These are phyloP conservation scores for Boletus subcaerulescens DNA, from an alignment of 768 basidiomycete species.

Conservation along the genomic window DNA sequence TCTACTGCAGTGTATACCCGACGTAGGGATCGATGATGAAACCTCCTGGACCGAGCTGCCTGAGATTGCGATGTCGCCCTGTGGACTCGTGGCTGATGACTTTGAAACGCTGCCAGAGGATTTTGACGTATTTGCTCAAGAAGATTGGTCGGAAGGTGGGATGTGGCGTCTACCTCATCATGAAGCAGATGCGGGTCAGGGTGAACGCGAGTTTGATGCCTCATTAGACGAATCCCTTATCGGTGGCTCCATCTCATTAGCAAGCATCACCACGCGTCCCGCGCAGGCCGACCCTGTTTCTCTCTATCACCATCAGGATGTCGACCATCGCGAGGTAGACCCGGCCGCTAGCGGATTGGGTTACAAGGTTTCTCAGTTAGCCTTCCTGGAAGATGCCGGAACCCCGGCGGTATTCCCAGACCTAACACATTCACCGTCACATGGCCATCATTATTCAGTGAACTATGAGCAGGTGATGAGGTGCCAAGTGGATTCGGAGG, in stretches of 20 bases:
- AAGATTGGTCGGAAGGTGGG: constrained; percentile 14
- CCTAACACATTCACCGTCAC: constrained; percentile 5
- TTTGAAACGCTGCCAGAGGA: constrained; percentile 8
- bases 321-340: constrained; percentile 6
- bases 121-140: constrained; percentile 15
- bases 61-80: constrained; percentile 8
- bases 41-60: constrained; percentile 16
- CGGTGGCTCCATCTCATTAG: constrained; percentile 13
- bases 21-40: constrained; percentile 2
- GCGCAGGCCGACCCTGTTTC: constrained; percentile 8
- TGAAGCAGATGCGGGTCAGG: constrained; percentile 4
- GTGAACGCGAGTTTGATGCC: constrained; percentile 5
- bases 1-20: constrained; percentile 15
- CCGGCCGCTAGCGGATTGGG: constrained; percentile 10
- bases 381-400: constrained; percentile 19
- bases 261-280: constrained; percentile 17
- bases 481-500: constrained; percentile 3
- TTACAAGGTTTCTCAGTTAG: constrained; percentile 12
- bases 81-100: not conserved
- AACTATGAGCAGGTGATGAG: constrained; percentile 15
- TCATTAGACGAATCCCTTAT: constrained; percentile 28
- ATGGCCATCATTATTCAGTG: constrained; percentile 9
- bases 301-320: constrained; percentile 18
- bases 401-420: constrained; percentile 1
- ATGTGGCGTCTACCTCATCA: constrained; percentile 8